Conservation (phyloP, 2,329 filamentous ascomycete genomes). For the Cladosporium sp. region DNA sequence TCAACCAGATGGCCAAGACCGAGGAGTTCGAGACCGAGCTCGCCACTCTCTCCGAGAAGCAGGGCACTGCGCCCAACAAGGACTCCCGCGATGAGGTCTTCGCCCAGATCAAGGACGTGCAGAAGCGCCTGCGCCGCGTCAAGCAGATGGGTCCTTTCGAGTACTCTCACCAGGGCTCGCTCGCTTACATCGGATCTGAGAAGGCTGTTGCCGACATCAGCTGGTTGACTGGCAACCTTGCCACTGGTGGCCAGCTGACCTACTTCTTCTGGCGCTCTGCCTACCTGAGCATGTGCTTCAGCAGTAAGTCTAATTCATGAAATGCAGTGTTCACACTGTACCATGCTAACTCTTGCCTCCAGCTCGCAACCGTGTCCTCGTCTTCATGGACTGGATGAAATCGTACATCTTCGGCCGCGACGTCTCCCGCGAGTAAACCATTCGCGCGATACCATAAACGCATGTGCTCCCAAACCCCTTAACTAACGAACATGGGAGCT, state of each 20-base stretch:
- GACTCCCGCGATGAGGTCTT: slow-evolving; percentile 51
- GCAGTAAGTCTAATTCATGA: slow-evolving; percentile 62
- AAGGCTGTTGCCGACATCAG: slow-evolving; percentile 95
- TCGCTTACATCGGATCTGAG: slow-evolving; percentile 97
- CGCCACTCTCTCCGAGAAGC: slow-evolving; percentile 55
- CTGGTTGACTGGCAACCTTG: slow-evolving; percentile 96
- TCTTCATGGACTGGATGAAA: slow-evolving; percentile 93
- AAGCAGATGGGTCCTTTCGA: slow-evolving; percentile 97
- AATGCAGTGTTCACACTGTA: neutral
- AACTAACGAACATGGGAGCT: neutral
- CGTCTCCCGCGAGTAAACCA: slow-evolving; percentile 66
- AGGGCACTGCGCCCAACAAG: slow-evolving; percentile 61
- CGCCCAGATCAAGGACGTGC: slow-evolving; percentile 75
- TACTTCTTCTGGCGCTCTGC: slow-evolving; percentile 98
- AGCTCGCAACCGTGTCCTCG: slow-evolving; percentile 92
- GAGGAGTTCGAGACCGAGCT: slow-evolving; percentile 74
- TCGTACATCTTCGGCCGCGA: slow-evolving; percentile 95
- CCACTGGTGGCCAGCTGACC: slow-evolving; percentile 78
- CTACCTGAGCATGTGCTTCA: slow-evolving; percentile 99
- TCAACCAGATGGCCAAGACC: slow-evolving; percentile 98
- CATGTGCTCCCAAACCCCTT: neutral
- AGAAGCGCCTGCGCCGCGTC: slow-evolving; percentile 79
- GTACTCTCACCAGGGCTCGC: slow-evolving; percentile 93
- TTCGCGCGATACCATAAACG: neutral
- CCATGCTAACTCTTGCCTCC: slow-evolving; percentile 18